These are phyloP conservation scores for Pseudocercospora eumusae DNA, from an alignment of 2,329 filamentous ascomycete genomes.

Conservation along the genomic window DNA sequence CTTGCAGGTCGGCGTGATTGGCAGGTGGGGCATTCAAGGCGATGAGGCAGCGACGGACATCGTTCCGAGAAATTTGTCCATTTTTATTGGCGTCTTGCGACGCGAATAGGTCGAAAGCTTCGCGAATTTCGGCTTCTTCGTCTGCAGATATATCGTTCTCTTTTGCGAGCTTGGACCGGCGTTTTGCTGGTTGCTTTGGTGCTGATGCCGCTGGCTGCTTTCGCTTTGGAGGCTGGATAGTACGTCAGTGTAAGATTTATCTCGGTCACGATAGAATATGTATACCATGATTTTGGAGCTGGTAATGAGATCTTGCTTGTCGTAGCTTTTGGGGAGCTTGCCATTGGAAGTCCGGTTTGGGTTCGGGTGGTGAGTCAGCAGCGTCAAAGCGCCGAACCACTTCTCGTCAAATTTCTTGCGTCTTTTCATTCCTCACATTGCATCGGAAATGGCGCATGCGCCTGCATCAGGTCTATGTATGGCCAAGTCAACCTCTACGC, in stretches of 20 bases:
- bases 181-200: conserved; percentile 47
- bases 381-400: conserved; percentile 1
- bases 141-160: conserved; percentile 82
- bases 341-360: not conserved
- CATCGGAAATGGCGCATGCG: not conserved
- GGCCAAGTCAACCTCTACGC: conserved; percentile 14
- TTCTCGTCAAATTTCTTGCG: not conserved
- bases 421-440: not conserved
- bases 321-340: not conserved
- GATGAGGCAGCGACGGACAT: conserved; percentile 52
- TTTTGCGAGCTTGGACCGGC: conserved; percentile 85
- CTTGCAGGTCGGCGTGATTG: conserved; percentile 65
- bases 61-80: conserved; percentile 46
- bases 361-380: not conserved
- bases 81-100: conserved; percentile 57
- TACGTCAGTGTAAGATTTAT: not conserved
- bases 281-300: conserved; percentile 4
- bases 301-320: not conserved
- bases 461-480: not conserved
- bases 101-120: conserved; percentile 81
- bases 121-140: conserved; percentile 86
- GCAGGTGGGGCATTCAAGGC: conserved; percentile 77
- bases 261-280: not conserved
- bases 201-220: conserved; percentile 32
- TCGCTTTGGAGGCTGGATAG: conserved; percentile 35